These are phyloP conservation scores for Spirogloea muscicola DNA, from an alignment of 139 green algal genomes.

Conservation along the genomic window DNA sequence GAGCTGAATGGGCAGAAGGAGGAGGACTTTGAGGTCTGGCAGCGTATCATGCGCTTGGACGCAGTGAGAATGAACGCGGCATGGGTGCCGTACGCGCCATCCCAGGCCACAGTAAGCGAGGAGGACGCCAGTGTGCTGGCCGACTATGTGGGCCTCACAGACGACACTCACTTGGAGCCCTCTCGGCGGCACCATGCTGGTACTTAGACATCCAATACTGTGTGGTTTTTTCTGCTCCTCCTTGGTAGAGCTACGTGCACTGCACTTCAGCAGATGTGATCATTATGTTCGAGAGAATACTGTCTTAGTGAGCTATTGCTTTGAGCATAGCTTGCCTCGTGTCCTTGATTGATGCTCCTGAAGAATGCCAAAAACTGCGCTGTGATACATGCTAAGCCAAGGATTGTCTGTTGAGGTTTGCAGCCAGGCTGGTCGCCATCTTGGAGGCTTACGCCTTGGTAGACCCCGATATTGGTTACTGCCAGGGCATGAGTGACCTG, in stretches of 20 bases:
- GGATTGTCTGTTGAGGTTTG: no score
- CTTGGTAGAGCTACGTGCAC: no score
- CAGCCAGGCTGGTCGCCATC: slow-evolving; percentile 51
- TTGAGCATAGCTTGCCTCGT: no score
- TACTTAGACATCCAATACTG: no score
- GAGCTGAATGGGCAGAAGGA: no score
- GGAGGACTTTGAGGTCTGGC: slow-evolving; percentile 36
- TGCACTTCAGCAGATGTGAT: no score
- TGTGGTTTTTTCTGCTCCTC: no score
- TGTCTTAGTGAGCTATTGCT: no score
- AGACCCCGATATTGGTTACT: slow-evolving; percentile 79
- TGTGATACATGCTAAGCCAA: no score
- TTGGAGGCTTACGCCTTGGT: slow-evolving; percentile 76
- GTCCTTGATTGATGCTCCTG: no score
- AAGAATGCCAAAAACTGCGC: no score
- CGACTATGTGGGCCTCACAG: slow-evolving; percentile 5
- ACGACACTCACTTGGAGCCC: slow-evolving; percentile 30
- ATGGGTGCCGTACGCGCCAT: slow-evolving; percentile 40
- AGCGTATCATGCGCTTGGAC: slow-evolving; percentile 45
- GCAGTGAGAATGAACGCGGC: slow-evolving; percentile 45
- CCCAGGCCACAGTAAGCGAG: not conserved
- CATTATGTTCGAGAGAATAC: no score
- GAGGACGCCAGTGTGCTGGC: slow-evolving; percentile 21
- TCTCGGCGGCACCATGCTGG: slow-evolving; percentile 23
- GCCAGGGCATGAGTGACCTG: slow-evolving; percentile 85